Evolutionary conservation across 2,329 filamentous ascomycete species (phyloP), one percentile per base, ranked within the genome.

Genomic region (Ascochyta lentis): DNA sequence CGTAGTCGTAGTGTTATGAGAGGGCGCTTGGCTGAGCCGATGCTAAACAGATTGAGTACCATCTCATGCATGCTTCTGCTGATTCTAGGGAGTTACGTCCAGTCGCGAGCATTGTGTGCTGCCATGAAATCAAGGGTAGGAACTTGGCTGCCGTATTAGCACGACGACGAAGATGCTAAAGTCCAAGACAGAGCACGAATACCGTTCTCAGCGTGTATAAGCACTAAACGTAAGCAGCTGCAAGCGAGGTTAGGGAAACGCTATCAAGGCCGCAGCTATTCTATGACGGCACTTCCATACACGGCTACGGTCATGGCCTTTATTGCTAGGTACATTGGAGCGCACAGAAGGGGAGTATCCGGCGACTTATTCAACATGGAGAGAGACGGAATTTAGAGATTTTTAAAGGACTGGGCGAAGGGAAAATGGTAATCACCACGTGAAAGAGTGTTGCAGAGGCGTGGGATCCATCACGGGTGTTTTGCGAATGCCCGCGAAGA

Each of bases 401-500:
- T 31, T 10, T 31, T 12, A 12, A 10, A 29, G 27, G 8, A 10
- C 27, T 29, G 27, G 13, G 29, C 6, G 13, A 31, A 5, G 26
- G 3, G n/a, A n/a, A 22, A 16, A 27, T 43, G 34, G 19, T 1
- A 27, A 34, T 71, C 52, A 74, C 72, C 72, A 74, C 2, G 70
- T 69, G 42, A 72, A 73, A 1, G 72, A 71, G 10, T 65, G 64
- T 35, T 69, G 65, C 29, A 74, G 48, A 2, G 65, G 65, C 26
- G 60, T 57, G 5, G 64, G 64, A 34, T 68, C 68, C 10, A 61
- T 56, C 7, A 16, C 46, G 0, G 39, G 16, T 4, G 61, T 60
- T 19, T 65, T 71, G 6, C 68, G 59, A 31, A 74, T 61, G 16
- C 68, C 64, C 2, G 73, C 70, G 41, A 74, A 74, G n/a, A 75